Evolutionary conservation across 2,329 filamentous ascomycete genomes (phyloP).

Genomic region (Ophiosphaerella herpotricha): DNA sequence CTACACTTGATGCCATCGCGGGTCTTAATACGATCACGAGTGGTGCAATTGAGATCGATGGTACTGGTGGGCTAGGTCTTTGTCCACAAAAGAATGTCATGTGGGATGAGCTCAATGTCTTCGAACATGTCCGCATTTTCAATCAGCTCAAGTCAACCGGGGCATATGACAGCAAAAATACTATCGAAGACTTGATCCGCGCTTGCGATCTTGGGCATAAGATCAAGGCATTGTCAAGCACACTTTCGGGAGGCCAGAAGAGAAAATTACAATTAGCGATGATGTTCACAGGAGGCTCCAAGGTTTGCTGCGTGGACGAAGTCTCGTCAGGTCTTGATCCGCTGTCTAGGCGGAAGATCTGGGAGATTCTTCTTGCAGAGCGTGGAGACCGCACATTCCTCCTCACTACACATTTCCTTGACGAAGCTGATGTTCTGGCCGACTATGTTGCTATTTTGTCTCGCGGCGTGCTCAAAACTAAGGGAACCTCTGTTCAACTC

Average conservation of each 20-base stretch:
- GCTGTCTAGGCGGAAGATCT: conserved; percentile 83
- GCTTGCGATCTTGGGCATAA: conserved; percentile 79
- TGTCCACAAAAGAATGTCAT: conserved; percentile 94
- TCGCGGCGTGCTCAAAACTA: conserved; percentile 78
- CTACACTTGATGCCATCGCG: conserved; percentile 84
- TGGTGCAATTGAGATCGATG: conserved; percentile 77
- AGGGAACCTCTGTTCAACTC: conserved; percentile 83
- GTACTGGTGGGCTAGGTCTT: conserved; percentile 78
- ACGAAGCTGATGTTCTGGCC: conserved; percentile 87
- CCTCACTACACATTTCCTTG: conserved; percentile 89
- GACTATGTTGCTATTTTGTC: conserved; percentile 89
- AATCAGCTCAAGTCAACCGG: conserved; percentile 72
- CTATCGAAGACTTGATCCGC: conserved; percentile 66
- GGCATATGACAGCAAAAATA: conserved; percentile 59
- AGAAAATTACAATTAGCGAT: conserved; percentile 89
- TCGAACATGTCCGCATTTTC: conserved; percentile 83
- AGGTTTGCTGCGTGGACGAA: conserved; percentile 89
- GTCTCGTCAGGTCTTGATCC: conserved; percentile 89
- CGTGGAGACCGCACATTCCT: conserved; percentile 81
- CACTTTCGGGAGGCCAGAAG: conserved; percentile 88
- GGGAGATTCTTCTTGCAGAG: conserved; percentile 89
- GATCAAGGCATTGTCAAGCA: conserved; percentile 71
- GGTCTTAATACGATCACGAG: conserved; percentile 77
- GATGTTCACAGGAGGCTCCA: conserved; percentile 91
- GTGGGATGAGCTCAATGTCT: conserved; percentile 86